Percentiles rank a stretch among this genome's conserved stretches.
These are phyloP conservation scores for Cryptococcus sp. DNA, from an alignment of 1,284 basidiomycete species.

Conservation along the genomic window DNA sequence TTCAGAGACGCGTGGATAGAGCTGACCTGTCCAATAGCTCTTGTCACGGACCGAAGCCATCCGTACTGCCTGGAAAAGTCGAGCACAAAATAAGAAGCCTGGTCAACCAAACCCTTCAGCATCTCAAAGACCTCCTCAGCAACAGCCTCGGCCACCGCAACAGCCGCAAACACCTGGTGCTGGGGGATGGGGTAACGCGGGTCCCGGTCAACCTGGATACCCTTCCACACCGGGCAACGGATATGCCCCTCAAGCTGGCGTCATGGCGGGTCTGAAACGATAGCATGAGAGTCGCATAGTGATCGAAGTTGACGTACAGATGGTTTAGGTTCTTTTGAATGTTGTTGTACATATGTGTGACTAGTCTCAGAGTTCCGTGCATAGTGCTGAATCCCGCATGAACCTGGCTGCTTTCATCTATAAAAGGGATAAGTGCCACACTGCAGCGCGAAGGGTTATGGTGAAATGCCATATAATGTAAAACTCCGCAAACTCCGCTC, in stretches of 20 bases:
- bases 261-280: conserved; percentile 38
- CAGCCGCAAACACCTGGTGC: conserved; percentile 23
- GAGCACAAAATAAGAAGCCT: conserved; percentile 22
- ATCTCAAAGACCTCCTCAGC: conserved; percentile 7
- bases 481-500: conserved; percentile 8
- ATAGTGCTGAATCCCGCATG: neutral
- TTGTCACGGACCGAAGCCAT: conserved; percentile 40
- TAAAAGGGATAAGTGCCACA: neutral
- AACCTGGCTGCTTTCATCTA: neutral
- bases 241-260: conserved; percentile 14
- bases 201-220: conserved; percentile 8
- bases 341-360: neutral
- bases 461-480: neutral
- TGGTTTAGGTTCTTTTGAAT: neutral
- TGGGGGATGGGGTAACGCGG: neutral
- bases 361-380: neutral
- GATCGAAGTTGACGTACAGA: too few species aligned
- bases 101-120: conserved; percentile 7
- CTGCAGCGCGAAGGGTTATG: neutral
- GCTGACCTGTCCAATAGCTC: conserved; percentile 21
- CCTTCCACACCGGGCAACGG: conserved; percentile 14
- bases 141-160: conserved; percentile 6
- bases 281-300: conserved; percentile 8
- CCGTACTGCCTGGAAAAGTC: conserved; percentile 46
- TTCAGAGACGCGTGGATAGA: neutral